These are phyloP conservation scores for Coccomyxa sp. DNA, from an alignment of 139 green algal genomes.

Conservation along the genomic window DNA sequence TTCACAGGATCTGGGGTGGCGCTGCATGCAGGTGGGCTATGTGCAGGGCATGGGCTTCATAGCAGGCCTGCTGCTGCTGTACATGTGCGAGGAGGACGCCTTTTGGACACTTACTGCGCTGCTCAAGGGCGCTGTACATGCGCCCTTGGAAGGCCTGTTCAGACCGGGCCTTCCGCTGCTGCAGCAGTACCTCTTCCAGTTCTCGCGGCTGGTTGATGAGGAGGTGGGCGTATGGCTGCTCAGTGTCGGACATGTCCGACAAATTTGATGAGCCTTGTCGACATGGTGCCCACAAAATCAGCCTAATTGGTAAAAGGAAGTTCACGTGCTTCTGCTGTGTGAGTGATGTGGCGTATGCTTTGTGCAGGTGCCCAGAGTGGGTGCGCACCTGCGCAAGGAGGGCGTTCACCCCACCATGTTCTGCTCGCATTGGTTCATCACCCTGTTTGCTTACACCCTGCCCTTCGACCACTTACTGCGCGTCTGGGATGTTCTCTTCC, in stretches of 20 bases:
- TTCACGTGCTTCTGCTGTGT: too few relatives aligned
- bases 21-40: conserved; percentile 66
- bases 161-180: conserved; percentile 67
- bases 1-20: background rate
- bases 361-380: conserved; percentile 46
- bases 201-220: conserved; percentile 15
- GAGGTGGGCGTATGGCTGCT: conserved; percentile 3
- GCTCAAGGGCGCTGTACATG: conserved; percentile 53
- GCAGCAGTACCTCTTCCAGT: conserved; percentile 69
- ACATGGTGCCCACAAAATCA: too few relatives aligned
- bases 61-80: conserved; percentile 78
- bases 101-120: conserved; percentile 88
- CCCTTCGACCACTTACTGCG: conserved; percentile 76
- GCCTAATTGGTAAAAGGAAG: too few relatives aligned
- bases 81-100: conserved; percentile 85
- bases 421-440: conserved; percentile 88
- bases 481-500: conserved; percentile 79
- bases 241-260: background rate
- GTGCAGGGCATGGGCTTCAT: conserved; percentile 92
- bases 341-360: too few relatives aligned
- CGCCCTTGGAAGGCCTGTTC: conserved; percentile 68
- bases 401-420: conserved; percentile 66
- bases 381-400: conserved; percentile 38
- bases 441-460: conserved; percentile 79
- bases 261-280: too few relatives aligned